Base-by-base conservation (phyloP, 371 early-diverging fungal species). In the Chytridiales sp. region DNA sequence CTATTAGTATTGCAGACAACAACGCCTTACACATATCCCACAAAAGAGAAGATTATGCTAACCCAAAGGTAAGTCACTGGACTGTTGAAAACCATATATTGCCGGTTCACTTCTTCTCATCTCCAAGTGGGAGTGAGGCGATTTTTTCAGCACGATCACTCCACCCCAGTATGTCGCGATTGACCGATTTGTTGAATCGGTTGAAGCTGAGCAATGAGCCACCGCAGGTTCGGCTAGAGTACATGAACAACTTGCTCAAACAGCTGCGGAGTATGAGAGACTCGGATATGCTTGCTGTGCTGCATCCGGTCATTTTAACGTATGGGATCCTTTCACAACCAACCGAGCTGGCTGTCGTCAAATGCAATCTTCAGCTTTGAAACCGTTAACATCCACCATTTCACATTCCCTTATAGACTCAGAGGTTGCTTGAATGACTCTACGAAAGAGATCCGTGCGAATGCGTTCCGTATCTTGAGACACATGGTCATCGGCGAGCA, bases 371-470 rank as follows among this genome's bases (percentile, higher is more conserved):
- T 6, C 35, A 0, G 46, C 1, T 19, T 56, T 13, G 26, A 36
- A 24, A 6, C 22, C 24, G 30, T 59, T 31, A 60, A 55, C 19
- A 0, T 0, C 13, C 2, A 32, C 15, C 3, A 1, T 1, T 6
- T 21, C 24, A 3, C 15, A 11, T 21, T 27, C 22, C 17, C 27
- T 15, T 31, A 8, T 35, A 72, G 77, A 47, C 42, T 77, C 32
- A 48, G 75, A n/a, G 13, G 50, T 17, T 81, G 74, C 71, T 70
- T 56, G 54, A 62, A 66, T 69, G 82, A 71, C 75, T 72, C 44
- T 64, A 56, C 73, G 72, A 87, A 48, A 69, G 85, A 69, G 68
- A 73, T 61, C 71, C 82, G 78, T 21, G 68, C 83, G 54, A 68
- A 74, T 39, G 64, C 68, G 1, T 77, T 83, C 49, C 74, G 86